These are phyloP conservation scores for Chenopodium berlandieri DNA, from an alignment of 148 eudicot species.

Conservation along the genomic window DNA sequence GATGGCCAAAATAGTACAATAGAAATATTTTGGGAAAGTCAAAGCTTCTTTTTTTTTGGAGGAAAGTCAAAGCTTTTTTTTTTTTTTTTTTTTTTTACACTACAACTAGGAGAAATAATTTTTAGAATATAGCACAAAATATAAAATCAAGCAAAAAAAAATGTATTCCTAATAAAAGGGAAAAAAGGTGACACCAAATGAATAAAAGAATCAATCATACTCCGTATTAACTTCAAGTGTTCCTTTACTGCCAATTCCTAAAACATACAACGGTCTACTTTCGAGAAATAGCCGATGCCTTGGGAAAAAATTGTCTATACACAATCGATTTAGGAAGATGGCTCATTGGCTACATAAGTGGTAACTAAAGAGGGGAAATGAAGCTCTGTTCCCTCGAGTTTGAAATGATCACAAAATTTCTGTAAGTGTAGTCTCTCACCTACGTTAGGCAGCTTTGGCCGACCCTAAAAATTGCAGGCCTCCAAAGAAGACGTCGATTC, in stretches of 20 bases:
- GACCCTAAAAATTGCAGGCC: constrained; percentile 1
- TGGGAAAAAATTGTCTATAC: background rate
- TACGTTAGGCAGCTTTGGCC: constrained; percentile 15
- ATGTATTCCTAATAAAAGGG: background rate
- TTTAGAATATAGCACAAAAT: no score
- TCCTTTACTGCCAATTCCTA: background rate
- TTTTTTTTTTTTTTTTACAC: no score
- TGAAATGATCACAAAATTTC: constrained; percentile 1
- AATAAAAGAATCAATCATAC: constrained; percentile 9
- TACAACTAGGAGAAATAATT: no score
- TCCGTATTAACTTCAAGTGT: background rate
- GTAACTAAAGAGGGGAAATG: background rate
- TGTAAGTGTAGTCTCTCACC: constrained; percentile 8
- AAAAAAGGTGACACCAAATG: background rate
- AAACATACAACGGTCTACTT: background rate
- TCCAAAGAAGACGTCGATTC: constrained; percentile 5
- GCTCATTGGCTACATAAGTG: background rate
- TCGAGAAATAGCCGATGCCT: background rate
- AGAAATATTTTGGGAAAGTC: no score
- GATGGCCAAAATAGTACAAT: no score
- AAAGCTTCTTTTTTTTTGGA: no score
- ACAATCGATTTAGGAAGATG: background rate
- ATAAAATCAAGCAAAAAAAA: background rate
- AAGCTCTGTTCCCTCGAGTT: background rate
- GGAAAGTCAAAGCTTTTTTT: no score